These are phyloP conservation scores for Babesia bovis DNA, from an alignment of 169 alveolate species.

Conservation along the genomic window DNA sequence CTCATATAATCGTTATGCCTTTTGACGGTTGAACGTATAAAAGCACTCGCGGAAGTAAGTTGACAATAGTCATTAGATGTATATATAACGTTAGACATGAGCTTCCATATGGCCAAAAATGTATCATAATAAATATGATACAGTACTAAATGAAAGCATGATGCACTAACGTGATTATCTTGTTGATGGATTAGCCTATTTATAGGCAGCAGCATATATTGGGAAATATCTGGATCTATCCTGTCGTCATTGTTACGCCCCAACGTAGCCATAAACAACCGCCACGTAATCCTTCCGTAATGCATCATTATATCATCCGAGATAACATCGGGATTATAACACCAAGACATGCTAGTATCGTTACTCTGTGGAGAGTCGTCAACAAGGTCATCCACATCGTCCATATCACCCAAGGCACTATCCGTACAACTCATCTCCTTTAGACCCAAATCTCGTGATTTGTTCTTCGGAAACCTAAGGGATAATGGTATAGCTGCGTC, in stretches of 20 bases:
- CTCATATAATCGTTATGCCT: constrained; percentile 15
- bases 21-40: constrained; percentile 4
- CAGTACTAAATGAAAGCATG: constrained; percentile 9
- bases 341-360: background rate
- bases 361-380: background rate
- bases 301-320: background rate
- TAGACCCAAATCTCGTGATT: background rate
- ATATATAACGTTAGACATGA: constrained; percentile 32
- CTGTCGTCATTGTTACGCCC: constrained; percentile 3
- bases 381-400: background rate
- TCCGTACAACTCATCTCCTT: background rate
- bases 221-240: constrained; percentile 8
- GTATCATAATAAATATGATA: constrained; percentile 33
- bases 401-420: background rate
- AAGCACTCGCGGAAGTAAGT: constrained; percentile 34
- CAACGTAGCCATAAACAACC: constrained; percentile 15
- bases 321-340: background rate
- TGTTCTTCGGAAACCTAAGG: too few species aligned
- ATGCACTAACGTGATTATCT: background rate
- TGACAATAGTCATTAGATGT: constrained; percentile 39
- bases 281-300: background rate
- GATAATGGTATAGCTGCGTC: background rate
- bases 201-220: constrained; percentile 9
- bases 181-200: background rate
- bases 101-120: constrained; percentile 31